Conservation (phyloP, 768 basidiomycete genomes). For the Lactarius psammicola region DNA sequence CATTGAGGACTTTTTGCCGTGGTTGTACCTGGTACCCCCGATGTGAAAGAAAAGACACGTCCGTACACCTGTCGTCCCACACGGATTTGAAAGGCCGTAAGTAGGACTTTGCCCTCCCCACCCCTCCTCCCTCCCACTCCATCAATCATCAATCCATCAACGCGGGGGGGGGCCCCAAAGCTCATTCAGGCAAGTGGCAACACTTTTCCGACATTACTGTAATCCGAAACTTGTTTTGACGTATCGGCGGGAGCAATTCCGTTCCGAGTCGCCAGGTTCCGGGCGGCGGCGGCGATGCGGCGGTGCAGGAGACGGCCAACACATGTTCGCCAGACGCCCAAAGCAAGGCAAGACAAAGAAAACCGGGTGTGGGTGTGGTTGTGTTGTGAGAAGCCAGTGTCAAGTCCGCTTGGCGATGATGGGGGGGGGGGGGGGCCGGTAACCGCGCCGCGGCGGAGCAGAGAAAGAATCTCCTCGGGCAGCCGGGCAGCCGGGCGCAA, state of each 20-base stretch:
- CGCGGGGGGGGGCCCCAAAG: background rate
- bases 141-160: background rate
- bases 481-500: background rate
- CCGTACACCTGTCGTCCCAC: background rate
- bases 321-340: background rate
- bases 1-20: background rate
- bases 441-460: background rate
- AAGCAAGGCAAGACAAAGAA: background rate
- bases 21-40: background rate
- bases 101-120: background rate
- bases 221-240: background rate
- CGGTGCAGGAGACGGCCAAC: background rate
- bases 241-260: background rate
- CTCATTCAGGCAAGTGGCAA: background rate
- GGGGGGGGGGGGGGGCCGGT: background rate
- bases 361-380: background rate
- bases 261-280: background rate
- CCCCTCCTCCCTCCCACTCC: background rate
- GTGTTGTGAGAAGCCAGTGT: too few species aligned
- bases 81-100: background rate
- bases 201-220: background rate
- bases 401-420: constrained; percentile 2
- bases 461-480: too few species aligned
- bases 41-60: background rate
- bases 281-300: background rate